Conservation (phyloP, 1,284 basidiomycete species). For the Cystobasidium slooffiae region DNA sequence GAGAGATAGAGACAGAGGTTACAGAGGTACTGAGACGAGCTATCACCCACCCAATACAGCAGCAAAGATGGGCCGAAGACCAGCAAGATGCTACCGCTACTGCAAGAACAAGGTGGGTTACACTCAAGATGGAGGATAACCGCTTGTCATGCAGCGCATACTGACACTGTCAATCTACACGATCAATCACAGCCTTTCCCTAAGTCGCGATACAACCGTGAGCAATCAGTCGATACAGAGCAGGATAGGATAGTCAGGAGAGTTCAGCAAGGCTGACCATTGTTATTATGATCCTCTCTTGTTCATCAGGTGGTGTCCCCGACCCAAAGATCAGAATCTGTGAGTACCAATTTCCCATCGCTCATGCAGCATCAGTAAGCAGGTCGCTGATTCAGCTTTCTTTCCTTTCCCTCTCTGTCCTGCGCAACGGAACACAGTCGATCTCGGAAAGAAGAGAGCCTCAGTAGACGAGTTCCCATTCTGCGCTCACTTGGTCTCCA, state of each 20-base stretch:
- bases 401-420: neutral
- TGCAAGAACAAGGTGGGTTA: slow-evolving; percentile 91
- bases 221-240: slow-evolving; percentile 2
- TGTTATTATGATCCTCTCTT: neutral
- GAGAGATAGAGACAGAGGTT: neutral
- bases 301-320: slow-evolving; percentile 76
- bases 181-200: slow-evolving; percentile 60
- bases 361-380: slow-evolving; percentile 48
- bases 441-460: slow-evolving; percentile 92
- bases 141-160: neutral
- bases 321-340: slow-evolving; percentile 86
- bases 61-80: slow-evolving; percentile 85
- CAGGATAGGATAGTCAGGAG: neutral
- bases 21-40: neutral
- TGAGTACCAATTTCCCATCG: neutral
- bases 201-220: slow-evolving; percentile 65
- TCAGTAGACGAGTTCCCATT: slow-evolving; percentile 96
- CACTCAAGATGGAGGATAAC: neutral
- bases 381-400: slow-evolving; percentile 18
- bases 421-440: slow-evolving; percentile 55
- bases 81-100: slow-evolving; percentile 81
- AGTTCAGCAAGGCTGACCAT: slow-evolving; percentile 3
- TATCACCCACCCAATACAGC: slow-evolving; percentile 6
- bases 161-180: slow-evolving; percentile 14
- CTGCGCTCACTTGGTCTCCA: slow-evolving; percentile 82